Percentiles rank a stretch among this genome's conserved stretches.
These are phyloP conservation scores for Striga asiatica DNA, from an alignment of 257 asterid species.

Conservation along the genomic window DNA sequence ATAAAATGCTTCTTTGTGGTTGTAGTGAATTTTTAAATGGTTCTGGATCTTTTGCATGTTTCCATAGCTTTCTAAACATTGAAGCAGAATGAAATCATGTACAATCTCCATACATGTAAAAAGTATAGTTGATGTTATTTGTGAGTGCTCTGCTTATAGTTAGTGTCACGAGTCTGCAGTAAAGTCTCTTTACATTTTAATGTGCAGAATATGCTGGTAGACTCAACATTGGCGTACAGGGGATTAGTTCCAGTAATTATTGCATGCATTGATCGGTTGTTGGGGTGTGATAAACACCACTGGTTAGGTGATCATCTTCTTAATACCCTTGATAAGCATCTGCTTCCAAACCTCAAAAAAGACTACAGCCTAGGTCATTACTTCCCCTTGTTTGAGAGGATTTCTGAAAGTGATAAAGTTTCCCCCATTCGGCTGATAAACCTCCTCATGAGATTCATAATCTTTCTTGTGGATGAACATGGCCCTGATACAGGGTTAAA, in stretches of 20 bases:
- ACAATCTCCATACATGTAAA: neutral
- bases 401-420: slow-evolving; percentile 57
- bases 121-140: slow-evolving; percentile 6
- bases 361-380: slow-evolving; percentile 71
- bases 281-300: slow-evolving; percentile 60
- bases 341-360: slow-evolving; percentile 59
- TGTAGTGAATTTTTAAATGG: neutral
- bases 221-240: slow-evolving; percentile 44
- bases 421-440: slow-evolving; percentile 64
- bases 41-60: neutral
- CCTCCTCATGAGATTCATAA: slow-evolving; percentile 56
- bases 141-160: neutral
- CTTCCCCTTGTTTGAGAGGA: slow-evolving; percentile 76
- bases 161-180: slow-evolving; percentile 7
- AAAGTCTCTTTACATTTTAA: slow-evolving; percentile 13
- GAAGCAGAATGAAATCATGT: neutral
- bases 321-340: slow-evolving; percentile 52
- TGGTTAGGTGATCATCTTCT: slow-evolving; percentile 81
- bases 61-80: neutral
- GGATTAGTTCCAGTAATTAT: slow-evolving; percentile 76
- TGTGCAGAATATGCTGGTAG: slow-evolving; percentile 62
- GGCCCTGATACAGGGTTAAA: slow-evolving; percentile 75
- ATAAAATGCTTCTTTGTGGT: neutral
- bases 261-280: slow-evolving; percentile 55
- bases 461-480: slow-evolving; percentile 63